Conservation (phyloP, 176 grass and related monocot species). For the Urochloa ruziziensis region DNA sequence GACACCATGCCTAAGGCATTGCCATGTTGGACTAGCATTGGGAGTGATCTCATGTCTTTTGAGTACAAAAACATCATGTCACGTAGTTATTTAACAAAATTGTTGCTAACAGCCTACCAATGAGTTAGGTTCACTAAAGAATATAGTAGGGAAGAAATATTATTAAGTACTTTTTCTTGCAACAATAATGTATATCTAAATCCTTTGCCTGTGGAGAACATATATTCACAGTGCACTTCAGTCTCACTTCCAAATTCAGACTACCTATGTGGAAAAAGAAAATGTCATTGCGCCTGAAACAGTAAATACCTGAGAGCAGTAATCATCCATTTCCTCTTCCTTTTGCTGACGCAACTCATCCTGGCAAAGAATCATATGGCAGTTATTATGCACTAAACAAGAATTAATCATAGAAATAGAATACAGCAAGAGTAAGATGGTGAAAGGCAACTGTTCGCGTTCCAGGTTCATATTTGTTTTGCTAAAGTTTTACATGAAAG, state of each 20-base stretch:
- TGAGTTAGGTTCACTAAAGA: neutral
- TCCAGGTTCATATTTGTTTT: conserved; percentile 22
- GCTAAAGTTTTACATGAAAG: neutral
- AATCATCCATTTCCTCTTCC: conserved; percentile 99
- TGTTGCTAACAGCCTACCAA: neutral
- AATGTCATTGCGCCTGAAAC: neutral
- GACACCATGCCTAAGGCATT: neutral
- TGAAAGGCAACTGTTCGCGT: neutral
- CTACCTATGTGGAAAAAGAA: neutral
- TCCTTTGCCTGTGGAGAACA: neutral
- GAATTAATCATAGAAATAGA: neutral
- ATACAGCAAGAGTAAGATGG: conserved; percentile 20
- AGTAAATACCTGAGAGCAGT: conserved; percentile 89
- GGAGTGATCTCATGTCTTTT: neutral
- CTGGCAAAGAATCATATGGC: conserved; percentile 48
- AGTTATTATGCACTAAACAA: conserved; percentile 26
- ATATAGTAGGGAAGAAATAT: neutral
- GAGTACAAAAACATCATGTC: neutral
- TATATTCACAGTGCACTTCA: neutral
- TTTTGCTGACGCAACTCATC: conserved; percentile 95
- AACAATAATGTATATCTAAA: conserved; percentile 1
- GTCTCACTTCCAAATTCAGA: neutral
- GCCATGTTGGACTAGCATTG: neutral
- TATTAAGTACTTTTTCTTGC: neutral
- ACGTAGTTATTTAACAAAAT: neutral